phyloP scores from a whole-genome alignment of 345 rosid species.

The Citrus medica region DNA sequence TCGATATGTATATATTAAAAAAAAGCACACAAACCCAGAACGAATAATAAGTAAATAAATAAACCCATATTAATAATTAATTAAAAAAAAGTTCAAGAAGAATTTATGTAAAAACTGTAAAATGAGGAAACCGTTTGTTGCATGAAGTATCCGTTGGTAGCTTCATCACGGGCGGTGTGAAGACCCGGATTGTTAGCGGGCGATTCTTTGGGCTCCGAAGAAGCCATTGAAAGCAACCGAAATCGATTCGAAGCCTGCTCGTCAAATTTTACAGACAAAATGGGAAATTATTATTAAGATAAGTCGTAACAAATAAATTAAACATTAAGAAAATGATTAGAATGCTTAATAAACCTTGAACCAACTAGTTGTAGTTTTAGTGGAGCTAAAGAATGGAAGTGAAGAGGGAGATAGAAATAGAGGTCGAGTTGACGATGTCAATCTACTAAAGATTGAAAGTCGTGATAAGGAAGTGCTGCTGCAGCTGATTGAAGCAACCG shows the following conservation, averaged over 20 bases:
- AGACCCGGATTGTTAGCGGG: constrained; percentile 81
- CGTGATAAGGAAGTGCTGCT: constrained; percentile 1
- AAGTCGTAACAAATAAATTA: neutral
- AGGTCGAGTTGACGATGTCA: neutral
- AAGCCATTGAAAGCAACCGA: constrained; percentile 68
- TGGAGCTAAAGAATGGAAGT: neutral
- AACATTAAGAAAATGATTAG: too few species aligned
- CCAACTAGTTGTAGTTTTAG: neutral
- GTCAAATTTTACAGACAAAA: constrained; percentile 1
- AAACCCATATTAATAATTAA: neutral
- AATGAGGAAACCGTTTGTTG: constrained; percentile 70
- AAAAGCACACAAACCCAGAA: neutral
- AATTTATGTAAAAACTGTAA: too few species aligned
- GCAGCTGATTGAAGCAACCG: neutral
- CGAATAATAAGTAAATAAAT: neutral
- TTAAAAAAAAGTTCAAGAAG: neutral
- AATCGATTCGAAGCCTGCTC: constrained; percentile 39
- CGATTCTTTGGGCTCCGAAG: constrained; percentile 67
- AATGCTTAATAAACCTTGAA: too few species aligned
- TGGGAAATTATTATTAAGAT: neutral
- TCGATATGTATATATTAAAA: neutral
- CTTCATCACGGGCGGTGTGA: constrained; percentile 53
- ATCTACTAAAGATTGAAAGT: neutral
- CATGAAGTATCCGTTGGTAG: constrained; percentile 80
- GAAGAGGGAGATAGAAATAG: neutral